Base-by-base conservation (phyloP, 1,139 yeast genomes). In the Candida pseudoviswanathii region DNA sequence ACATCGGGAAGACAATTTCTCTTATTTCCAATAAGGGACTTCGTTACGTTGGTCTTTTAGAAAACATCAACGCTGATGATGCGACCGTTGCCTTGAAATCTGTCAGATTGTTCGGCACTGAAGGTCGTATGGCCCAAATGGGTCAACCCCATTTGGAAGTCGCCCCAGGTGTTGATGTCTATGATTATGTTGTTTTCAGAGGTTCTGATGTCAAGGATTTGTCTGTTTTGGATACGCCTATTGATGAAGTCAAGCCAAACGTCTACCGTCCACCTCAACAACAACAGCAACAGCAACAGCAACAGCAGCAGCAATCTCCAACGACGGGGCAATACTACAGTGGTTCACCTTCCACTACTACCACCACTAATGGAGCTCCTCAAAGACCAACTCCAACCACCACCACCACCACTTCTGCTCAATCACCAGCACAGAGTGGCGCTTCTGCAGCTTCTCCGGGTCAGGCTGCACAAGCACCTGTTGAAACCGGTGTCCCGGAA, bases 161-260 rank as follows among this genome's bases (percentile, higher is more conserved):
- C 41, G 81, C 85, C 50, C 90, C 97, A 4, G 82, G 88, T 11
- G 77, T 77, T 40, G 89, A 85, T 46, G 78, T 87, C 21, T 89
- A 84, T 65, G 94, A 89, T 41, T 83, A 82, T 55, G 92, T 94
- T 52, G 91, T 88, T 45, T 89, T 94, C 66, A 82, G 95, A 58
- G 99, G 99, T 38, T 84, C 90, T 36, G 98, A 92, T 61, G 98
- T 94, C 38, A 88, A 89, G 70, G 97, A 89, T 63, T 78, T 94
- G 67, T 83, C 85, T 55, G 96, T 94, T 53, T 78, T 92, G 61
- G 97, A 90, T 56, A 75, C 75, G 31, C 81, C 85, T 7, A 71
- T 80, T 51, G 82, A 80, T 32, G 78, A 81, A 51, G 83, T 80
- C 29, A 67, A 71, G 53, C 81, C 86, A 0, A 68, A 64, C 40